Base-by-base conservation (phyloP, 306 rosid species). In the Senna tora region DNA sequence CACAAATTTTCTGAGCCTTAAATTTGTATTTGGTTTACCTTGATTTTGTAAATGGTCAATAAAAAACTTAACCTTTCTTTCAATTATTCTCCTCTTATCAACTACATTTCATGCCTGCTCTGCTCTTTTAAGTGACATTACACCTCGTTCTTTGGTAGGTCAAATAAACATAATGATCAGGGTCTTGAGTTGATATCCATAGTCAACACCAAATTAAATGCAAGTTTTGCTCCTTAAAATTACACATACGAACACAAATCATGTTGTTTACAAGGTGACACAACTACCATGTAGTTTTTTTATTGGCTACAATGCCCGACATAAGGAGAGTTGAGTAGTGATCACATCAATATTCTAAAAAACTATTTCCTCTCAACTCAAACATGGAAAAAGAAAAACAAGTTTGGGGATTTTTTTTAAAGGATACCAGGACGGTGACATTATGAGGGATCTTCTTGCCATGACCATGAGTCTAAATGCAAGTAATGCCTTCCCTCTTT, bases 381-480 rank as follows among this genome's bases (percentile, higher is more conserved):
- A 33, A 32, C 34, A 19, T 32, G 3, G 30, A 25, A 25, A 25
- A 25, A 25, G 3, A 25, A 25, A 1, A 25, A 25, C 2, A 25
- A 25, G n/a, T 25, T 25, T 25, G 30, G 3, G 30, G 30, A 25
- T 25, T 25, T 25, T 65, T 73, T 57, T 74, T 58, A 22, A 64
- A 71, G 87, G 85, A n/a, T 74, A 54, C 76, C 71, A 65, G 75
- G 90, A 87, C 56, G 55, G 54, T 79, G 97, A 89, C 89, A 77
- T 87, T 78, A 74, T 36, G 75, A 70, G 56, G 49, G 77, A 71
- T 62, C 64, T 49, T 55, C 9, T 33, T 11, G 51, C 63, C 30
- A 52, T 81, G 92, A 88, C 54, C 36, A 60, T 80, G 91, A 88
- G 83, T 75, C 90, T 85, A 85, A 84, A 81, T 82, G 83, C 91